Evolutionary conservation across 768 basidiomycete genomes (phyloP).

Genomic region (Tephrocybe sp.): DNA sequence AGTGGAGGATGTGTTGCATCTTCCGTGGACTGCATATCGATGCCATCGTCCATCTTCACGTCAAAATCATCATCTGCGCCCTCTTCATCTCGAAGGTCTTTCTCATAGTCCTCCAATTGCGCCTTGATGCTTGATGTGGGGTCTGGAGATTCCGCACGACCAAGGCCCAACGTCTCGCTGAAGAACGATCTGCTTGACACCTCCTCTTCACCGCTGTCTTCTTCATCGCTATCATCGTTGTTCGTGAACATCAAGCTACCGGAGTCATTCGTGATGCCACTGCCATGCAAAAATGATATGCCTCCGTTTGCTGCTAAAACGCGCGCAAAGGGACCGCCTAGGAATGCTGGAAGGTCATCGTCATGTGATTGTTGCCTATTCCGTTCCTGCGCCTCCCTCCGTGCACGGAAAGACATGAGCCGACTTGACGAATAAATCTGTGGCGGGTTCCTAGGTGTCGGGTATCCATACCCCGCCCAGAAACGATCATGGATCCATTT

Average conservation of each 20-base stretch:
- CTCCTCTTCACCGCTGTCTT: constrained; percentile 38
- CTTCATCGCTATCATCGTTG: constrained; percentile 61
- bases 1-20: constrained; percentile 21
- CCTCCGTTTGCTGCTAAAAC: constrained; percentile 50
- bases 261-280: constrained; percentile 46
- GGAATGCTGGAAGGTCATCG: constrained; percentile 30
- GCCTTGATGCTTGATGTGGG: constrained; percentile 56
- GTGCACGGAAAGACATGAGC: constrained; percentile 58
- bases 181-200: constrained; percentile 41
- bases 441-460: constrained; percentile 73
- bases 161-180: constrained; percentile 44
- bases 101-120: constrained; percentile 62
- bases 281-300: constrained; percentile 61
- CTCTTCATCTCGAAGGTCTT: constrained; percentile 38
- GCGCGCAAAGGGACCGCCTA: constrained; percentile 46
- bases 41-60: constrained; percentile 25
- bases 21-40: constrained; percentile 21
- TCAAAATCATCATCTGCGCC: constrained; percentile 34
- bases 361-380: constrained; percentile 24
- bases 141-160: constrained; percentile 44
- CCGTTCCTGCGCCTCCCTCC: constrained; percentile 52
- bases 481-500: constrained; percentile 85
- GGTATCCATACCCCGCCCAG: constrained; percentile 68
- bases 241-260: constrained; percentile 58
- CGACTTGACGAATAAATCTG: constrained; percentile 72